Evolutionary conservation across 306 rosid genomes (phyloP), one percentile per base, ranked within the genome.

Genomic region (Lathyrus aphaca): DNA sequence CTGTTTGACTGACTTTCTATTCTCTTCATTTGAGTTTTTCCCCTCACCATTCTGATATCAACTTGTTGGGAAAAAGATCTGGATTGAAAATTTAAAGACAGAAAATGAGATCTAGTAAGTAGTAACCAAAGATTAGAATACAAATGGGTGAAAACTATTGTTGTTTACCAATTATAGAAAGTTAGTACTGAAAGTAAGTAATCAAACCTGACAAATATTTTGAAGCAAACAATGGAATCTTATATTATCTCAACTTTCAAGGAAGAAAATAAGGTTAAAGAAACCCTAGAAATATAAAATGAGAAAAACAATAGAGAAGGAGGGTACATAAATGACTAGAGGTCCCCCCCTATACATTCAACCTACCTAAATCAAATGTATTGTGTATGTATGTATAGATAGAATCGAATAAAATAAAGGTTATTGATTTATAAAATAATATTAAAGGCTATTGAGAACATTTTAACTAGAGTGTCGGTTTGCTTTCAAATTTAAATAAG

Each of bases 1-100:
- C 97, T 80, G 69, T 93, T 88, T 17, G 98, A 82, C 5, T 89
- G 89, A 48, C 88, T 90, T 50, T 94, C 97, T 40, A 94, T 94
- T 14, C 97, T 80, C 88, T 87, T 94, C 95, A 94, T 84, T 88
- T 88, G 86, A 54, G 98, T 94, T 62, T 90, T 94, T 1, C 97
- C 97, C 76, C 98, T 84, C 61, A 88, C 98, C 98, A 90, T 90
- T 45, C 45, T 44, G 1, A 4, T 51, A 51, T 51, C 14, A 51
- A 51, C 49, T 44, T 15, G 5, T 13, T 44, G 17, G 6, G 3
- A 17, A 10, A 6, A 51, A 73, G 74, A 77, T 44, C 78, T 30
- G 58, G 32, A 51, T 56, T 38, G 51, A 16, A 56, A 68, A 57
- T 61, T 38, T 39, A 16, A 56, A 68, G 39, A 61, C 13, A 44